Evolutionary conservation across 805 yeast genomes (phyloP).

Genomic region (Danielozyma ontarioensis): DNA sequence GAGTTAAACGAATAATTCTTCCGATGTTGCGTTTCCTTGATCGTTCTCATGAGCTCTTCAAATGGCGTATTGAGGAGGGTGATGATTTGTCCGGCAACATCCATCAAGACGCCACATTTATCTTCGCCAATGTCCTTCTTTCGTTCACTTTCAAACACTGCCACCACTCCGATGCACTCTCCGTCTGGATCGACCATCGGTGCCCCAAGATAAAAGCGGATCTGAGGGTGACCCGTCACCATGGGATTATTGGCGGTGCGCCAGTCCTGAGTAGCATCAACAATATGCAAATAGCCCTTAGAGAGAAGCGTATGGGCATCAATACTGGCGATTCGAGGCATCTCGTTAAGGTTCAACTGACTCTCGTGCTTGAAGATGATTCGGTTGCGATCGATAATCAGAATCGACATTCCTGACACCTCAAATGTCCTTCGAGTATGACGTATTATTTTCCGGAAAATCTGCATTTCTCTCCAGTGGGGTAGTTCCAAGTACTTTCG

Average conservation of each 20-base stretch:
- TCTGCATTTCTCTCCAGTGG: constrained; percentile 45
- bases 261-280: constrained; percentile 69
- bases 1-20: constrained; percentile 5
- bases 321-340: constrained; percentile 52
- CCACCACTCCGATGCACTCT: constrained; percentile 49
- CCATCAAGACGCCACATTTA: constrained; percentile 30
- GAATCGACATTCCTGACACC: constrained; percentile 52
- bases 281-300: constrained; percentile 45
- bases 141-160: constrained; percentile 51
- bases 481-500: constrained; percentile 30
- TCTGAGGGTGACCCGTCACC: constrained; percentile 55
- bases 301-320: constrained; percentile 70
- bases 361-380: constrained; percentile 48
- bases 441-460: constrained; percentile 34
- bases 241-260: constrained; percentile 58
- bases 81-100: constrained; percentile 39
- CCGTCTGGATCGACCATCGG: constrained; percentile 41
- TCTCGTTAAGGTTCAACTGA: constrained; percentile 42
- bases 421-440: constrained; percentile 37
- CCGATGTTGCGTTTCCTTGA: constrained; percentile 2
- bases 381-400: constrained; percentile 45
- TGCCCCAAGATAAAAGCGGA: constrained; percentile 62
- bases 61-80: constrained; percentile 32
- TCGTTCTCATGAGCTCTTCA: constrained; percentile 7
- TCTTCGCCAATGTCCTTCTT: constrained; percentile 31